Evolutionary conservation across 1,284 basidiomycete species (phyloP), one percentile per base, ranked within the genome.

Genomic region (Apiotrichum gracile): DNA sequence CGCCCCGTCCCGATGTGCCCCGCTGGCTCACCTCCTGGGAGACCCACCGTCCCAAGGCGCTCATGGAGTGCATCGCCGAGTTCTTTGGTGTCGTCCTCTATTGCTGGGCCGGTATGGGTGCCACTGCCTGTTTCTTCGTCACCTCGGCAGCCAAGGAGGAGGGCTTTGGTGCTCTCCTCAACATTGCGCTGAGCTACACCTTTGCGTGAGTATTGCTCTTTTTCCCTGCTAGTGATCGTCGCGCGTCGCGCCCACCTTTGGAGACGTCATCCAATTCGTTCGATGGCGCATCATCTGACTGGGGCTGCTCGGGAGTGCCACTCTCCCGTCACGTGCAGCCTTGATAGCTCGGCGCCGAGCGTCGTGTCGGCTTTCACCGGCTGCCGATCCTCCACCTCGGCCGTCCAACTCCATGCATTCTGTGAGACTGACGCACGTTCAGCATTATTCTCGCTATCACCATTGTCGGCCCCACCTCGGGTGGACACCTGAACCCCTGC

Each of bases 401-500:
- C 29, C 29, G 29, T 13, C 29, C 29, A n/a, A 31, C 29, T 8
- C 29, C 29, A 31, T 37, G 34, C 12, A 10, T 37, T 37, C 21
- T 41, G 22, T 6, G 6, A 13, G 24, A 38, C 41, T 43, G 26
- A 43, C 41, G 5, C 3, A 5, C 3, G 5, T 10, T 6, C 19
- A 45, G 51, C 8, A 54, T 58, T 40, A 46, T 44, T 4, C 21
- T 58, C 25, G 59, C 51, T 9, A 42, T 62, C 29, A 52, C 34
- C n/a, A 21, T 46, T 41, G 26, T 19, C 12, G 57, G 43, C 5
- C 50, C 52, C 4, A 58, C 50, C 4, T 58, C 62, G 2, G 66
- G 66, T 45, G 65, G 56, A 5, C 66, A 68, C 47, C 47, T 62
- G 14, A 58, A 62, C 39, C 65, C 66, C 0, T 48, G 54, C 8